Conservation (phyloP, 345 rosid genomes). For the Citrus maxima region DNA sequence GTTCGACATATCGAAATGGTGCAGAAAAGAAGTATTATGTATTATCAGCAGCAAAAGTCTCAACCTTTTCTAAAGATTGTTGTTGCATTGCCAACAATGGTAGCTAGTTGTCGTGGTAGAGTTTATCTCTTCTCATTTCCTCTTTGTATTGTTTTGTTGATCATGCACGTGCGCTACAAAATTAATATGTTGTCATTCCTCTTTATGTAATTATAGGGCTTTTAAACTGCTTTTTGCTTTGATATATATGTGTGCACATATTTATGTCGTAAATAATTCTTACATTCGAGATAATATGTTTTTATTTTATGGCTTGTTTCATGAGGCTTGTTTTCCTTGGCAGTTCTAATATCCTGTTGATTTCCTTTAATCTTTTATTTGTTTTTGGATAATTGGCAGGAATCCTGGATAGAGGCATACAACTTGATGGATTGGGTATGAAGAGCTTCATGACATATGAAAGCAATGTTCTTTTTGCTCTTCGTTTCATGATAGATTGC, state of each 20-base stretch:
- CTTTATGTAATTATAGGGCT: not conserved
- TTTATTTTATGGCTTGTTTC: not conserved
- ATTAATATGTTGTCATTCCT: not conserved
- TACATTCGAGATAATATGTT: not conserved
- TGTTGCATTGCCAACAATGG: constrained; percentile 93
- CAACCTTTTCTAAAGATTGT: constrained; percentile 86
- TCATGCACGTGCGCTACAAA: not conserved
- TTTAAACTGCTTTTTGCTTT: not conserved
- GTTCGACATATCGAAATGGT: constrained; percentile 67
- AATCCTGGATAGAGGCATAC: constrained; percentile 94
- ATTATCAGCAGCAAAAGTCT: constrained; percentile 79
- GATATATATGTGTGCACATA: not conserved
- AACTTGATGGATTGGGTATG: constrained; percentile 85
- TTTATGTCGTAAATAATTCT: not conserved
- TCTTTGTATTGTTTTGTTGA: not conserved
- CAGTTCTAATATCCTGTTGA: not conserved
- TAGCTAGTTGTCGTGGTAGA: constrained; percentile 84
- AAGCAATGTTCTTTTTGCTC: constrained; percentile 90
- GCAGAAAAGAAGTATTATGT: constrained; percentile 83
- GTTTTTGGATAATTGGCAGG: constrained; percentile 35
- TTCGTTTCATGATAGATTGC: constrained; percentile 95
- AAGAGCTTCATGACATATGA: constrained; percentile 91
- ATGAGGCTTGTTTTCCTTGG: not conserved
- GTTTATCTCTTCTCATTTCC: not conserved
- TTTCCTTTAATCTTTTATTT: not conserved